Base-by-base conservation (phyloP, 2,329 filamentous ascomycete genomes). In the Balansia obtecta region DNA sequence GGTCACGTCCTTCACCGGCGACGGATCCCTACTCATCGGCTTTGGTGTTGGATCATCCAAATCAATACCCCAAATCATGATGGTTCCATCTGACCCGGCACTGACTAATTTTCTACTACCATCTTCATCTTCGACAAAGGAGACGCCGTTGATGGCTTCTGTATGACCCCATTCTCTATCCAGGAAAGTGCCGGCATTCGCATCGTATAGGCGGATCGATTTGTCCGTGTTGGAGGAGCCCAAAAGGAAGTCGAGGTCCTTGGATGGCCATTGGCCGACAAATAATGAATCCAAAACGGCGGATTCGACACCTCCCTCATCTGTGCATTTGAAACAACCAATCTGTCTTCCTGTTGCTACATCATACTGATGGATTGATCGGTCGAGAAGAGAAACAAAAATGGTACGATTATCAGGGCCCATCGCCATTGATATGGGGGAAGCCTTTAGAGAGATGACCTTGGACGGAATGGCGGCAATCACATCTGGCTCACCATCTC, bases 191-290 rank as follows among this genome's bases (percentile, higher is more conserved):
- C 91, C 90, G 41, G 80, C 82, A 54, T 85, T 82, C 32, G 80
- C 74, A 57, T 95, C 87, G 60, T 98, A 98, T 15, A 98, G 71
- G 37, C 93, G 77, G 50, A 98, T 84, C 0, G 93, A 97, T 64
- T 97, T 98, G 66, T 98, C 93, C 1, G 88, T 95, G 58, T 90
- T 90, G 9, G 91, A 96, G 11, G 93, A 77, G n/a, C 88, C 90
- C 16, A 93, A 76, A 48, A 98, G 75, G 47, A 94, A 77, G 30
- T 82, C 78, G 3, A 76, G 67, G 40, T 71, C 80, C 63, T 65
- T 74, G 43, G 67, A 76, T 66, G 54, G 75, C 65, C 58, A 80
- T 68, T 62, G 80, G 59, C 63, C 81, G 51, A 83, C 79, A 2
- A 81, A 80, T 32, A 98, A 73, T 0, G 86, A 86, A 56, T 90